phyloP scores from a whole-genome alignment of 352 stramenopile species.

The Pythium scleroteichum region DNA sequence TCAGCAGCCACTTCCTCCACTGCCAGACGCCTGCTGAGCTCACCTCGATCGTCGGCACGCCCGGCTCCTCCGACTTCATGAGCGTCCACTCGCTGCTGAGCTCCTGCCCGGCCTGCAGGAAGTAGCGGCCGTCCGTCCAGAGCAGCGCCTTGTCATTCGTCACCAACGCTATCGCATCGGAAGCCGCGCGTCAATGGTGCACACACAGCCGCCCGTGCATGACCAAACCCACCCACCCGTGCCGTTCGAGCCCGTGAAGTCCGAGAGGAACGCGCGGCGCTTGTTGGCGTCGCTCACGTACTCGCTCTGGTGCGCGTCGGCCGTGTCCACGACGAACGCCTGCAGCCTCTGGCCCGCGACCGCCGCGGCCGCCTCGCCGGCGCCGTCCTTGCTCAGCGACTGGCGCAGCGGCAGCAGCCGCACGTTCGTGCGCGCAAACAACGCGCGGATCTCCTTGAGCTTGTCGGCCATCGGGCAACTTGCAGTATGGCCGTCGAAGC shows the following conservation, averaged over 20 bases:
- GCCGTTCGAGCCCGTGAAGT: slow-evolving; percentile 97
- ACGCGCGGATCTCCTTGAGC: slow-evolving; percentile 58
- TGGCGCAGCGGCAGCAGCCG: slow-evolving; percentile 64
- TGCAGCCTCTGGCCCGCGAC: slow-evolving; percentile 58
- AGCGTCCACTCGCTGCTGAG: slow-evolving; percentile 94
- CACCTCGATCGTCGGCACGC: slow-evolving; percentile 91
- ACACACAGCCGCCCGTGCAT: not conserved
- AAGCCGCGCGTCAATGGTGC: not conserved
- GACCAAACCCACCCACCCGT: slow-evolving; percentile 56
- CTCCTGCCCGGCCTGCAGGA: slow-evolving; percentile 95
- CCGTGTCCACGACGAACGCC: slow-evolving; percentile 94
- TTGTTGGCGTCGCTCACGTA: slow-evolving; percentile 97
- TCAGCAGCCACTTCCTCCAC: no score
- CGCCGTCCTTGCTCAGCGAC: slow-evolving; percentile 48
- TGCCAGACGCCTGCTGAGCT: no score
- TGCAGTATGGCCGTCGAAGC: slow-evolving; percentile 24
- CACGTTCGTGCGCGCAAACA: slow-evolving; percentile 66
- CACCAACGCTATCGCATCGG: slow-evolving; percentile 74
- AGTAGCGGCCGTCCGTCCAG: slow-evolving; percentile 99
- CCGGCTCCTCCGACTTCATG: slow-evolving; percentile 94
- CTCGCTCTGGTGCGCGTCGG: slow-evolving; percentile 98
- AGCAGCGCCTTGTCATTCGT: slow-evolving; percentile 89
- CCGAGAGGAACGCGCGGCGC: slow-evolving; percentile 93
- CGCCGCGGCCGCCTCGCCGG: slow-evolving; percentile 17
- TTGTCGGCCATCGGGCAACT: slow-evolving; percentile 45